These are phyloP conservation scores for Thuja plicata DNA, from an alignment of 83 land plant genomes.

Conservation along the genomic window DNA sequence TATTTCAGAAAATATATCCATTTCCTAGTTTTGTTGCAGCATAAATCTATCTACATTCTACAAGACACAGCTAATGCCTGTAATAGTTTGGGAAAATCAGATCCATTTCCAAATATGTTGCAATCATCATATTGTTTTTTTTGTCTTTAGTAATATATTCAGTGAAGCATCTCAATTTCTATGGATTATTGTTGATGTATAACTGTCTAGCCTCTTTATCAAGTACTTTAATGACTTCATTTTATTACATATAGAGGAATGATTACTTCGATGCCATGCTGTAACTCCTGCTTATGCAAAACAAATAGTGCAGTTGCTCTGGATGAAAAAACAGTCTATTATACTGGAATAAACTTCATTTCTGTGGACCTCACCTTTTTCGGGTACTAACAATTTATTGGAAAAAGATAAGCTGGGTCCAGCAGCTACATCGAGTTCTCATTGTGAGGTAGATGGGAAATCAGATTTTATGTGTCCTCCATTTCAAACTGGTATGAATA, in stretches of 20 bases:
- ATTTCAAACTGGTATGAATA: background rate
- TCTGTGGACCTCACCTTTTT: background rate
- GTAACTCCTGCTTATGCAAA: background rate
- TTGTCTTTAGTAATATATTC: background rate
- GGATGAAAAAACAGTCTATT: background rate
- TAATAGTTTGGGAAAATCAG: background rate
- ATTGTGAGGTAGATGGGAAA: background rate
- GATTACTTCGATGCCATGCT: background rate
- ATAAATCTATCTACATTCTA: background rate
- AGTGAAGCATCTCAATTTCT: background rate
- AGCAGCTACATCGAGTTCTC: conserved; percentile 2
- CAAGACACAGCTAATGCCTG: background rate
- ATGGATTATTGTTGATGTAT: background rate
- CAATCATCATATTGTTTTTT: background rate
- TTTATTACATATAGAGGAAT: background rate
- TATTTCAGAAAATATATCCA: background rate
- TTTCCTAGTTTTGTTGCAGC: background rate
- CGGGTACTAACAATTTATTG: background rate
- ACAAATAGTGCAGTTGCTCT: background rate
- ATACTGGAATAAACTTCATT: background rate
- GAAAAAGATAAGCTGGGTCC: no score
- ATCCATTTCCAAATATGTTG: background rate
- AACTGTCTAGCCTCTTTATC: background rate
- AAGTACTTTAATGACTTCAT: background rate
- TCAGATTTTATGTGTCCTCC: background rate